Percentiles rank a stretch among this genome's conserved stretches.
Evolutionary conservation across 495 filamentous ascomycete genomes (phyloP).

Genomic region (Usnea hakonensis): DNA sequence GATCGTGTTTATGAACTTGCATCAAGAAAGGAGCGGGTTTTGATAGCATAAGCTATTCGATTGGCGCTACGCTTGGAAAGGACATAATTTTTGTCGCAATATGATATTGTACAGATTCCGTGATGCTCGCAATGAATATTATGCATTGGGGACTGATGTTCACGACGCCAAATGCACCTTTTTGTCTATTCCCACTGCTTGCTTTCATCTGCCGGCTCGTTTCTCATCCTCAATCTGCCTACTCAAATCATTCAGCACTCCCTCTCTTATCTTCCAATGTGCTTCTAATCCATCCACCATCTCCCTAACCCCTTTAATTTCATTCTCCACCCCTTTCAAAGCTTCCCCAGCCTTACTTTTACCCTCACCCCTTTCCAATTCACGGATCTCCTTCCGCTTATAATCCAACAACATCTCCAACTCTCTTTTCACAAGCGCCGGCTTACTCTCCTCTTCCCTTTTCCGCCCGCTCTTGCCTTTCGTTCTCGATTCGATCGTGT

Average conservation of each 20-base stretch:
- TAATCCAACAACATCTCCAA: conserved; percentile 73
- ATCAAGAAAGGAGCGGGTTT: background rate
- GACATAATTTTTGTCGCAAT: background rate
- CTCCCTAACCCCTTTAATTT: conserved; percentile 43
- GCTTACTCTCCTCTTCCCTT: conserved; percentile 52
- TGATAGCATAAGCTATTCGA: conserved; percentile 2
- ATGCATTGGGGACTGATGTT: background rate
- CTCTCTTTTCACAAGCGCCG: conserved; percentile 86
- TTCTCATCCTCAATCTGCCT: conserved; percentile 43
- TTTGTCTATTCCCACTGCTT: background rate
- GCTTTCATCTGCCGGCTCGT: conserved; percentile 29
- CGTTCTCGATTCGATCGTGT: conserved; percentile 62
- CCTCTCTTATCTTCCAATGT: conserved; percentile 40
- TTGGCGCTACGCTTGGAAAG: background rate
- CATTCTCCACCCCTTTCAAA: conserved; percentile 43
- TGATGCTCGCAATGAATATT: background rate
- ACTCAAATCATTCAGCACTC: conserved; percentile 37
- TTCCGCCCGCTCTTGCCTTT: conserved; percentile 42
- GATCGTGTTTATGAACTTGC: background rate
- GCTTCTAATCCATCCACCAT: conserved; percentile 47
- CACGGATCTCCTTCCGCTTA: conserved; percentile 42
- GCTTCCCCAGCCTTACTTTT: conserved; percentile 40
- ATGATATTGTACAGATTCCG: background rate
- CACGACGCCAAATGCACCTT: background rate
- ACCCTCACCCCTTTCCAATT: conserved; percentile 40